Conservation (phyloP, 306 rosid species). For the Pterocarpus santalinus region DNA sequence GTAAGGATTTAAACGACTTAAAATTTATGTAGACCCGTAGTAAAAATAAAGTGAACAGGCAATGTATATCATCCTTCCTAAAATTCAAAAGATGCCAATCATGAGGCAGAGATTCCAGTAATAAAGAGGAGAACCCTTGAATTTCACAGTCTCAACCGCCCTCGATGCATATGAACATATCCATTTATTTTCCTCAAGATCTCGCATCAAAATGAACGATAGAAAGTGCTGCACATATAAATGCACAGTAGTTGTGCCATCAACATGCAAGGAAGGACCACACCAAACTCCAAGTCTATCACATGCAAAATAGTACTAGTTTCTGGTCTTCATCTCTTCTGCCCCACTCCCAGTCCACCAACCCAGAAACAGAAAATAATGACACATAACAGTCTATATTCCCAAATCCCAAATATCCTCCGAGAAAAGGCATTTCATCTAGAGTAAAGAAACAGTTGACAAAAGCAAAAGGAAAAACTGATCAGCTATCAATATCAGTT, state of each 20-base stretch:
- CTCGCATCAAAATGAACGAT: constrained; percentile 25
- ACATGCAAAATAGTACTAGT: constrained; percentile 39
- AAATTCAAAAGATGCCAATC: not conserved
- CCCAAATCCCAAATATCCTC: not conserved
- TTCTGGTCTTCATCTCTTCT: constrained; percentile 32
- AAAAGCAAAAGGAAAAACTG: not conserved
- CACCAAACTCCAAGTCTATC: constrained; percentile 38
- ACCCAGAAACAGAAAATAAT: constrained; percentile 13
- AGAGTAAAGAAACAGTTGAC: constrained; percentile 23
- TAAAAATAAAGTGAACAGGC: not conserved
- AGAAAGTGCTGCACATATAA: constrained; percentile 39
- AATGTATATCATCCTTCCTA: not conserved
- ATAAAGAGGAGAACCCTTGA: not conserved
- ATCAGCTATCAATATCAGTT: constrained; percentile 32
- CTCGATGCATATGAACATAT: constrained; percentile 20
- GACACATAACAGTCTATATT: not conserved
- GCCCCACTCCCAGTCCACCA: constrained; percentile 38
- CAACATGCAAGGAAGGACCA: constrained; percentile 46
- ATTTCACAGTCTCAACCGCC: constrained; percentile 5
- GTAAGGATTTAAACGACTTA: not conserved
- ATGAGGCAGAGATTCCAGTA: not conserved
- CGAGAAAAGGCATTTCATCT: not conserved
- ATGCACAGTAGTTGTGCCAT: constrained; percentile 44
- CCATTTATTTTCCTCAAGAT: constrained; percentile 16
- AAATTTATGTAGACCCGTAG: not conserved